Evolutionary conservation across 441 rosid genomes (phyloP).

Genomic region (Syzygium malaccense): DNA sequence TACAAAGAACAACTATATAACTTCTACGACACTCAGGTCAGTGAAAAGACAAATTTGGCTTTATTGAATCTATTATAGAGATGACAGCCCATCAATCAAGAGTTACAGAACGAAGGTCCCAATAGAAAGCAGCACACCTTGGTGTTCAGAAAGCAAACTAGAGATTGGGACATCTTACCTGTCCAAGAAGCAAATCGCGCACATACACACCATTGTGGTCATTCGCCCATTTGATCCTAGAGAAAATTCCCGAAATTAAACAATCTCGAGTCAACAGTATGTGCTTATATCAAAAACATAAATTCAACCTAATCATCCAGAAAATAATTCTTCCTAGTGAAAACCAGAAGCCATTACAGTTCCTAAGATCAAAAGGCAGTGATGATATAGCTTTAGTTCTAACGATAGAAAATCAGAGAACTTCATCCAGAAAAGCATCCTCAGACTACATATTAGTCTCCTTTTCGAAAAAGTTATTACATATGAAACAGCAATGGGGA

Average conservation of each 20-base stretch:
- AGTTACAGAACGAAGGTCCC: background rate
- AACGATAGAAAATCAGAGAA: background rate
- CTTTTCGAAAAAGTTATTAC: background rate
- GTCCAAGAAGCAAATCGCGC: conserved; percentile 95
- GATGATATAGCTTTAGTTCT: background rate
- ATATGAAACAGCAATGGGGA: background rate
- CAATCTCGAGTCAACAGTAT: background rate
- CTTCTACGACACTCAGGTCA: background rate
- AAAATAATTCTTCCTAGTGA: background rate
- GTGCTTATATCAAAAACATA: background rate
- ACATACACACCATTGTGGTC: conserved; percentile 85
- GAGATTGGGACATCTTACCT: conserved; percentile 45
- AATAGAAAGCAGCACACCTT: background rate
- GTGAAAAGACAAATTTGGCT: background rate
- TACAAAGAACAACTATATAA: background rate
- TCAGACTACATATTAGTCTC: background rate
- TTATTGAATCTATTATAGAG: background rate
- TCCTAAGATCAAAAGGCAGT: background rate
- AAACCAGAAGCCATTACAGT: background rate
- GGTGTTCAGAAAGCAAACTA: background rate
- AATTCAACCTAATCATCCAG: background rate
- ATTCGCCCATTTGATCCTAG: conserved; percentile 77
- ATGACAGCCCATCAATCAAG: background rate
- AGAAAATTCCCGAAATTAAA: conserved; percentile 85
- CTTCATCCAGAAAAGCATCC: background rate